phyloP scores from a whole-genome alignment of 495 filamentous ascomycete species.

The Thermothielavioides terrestris region DNA sequence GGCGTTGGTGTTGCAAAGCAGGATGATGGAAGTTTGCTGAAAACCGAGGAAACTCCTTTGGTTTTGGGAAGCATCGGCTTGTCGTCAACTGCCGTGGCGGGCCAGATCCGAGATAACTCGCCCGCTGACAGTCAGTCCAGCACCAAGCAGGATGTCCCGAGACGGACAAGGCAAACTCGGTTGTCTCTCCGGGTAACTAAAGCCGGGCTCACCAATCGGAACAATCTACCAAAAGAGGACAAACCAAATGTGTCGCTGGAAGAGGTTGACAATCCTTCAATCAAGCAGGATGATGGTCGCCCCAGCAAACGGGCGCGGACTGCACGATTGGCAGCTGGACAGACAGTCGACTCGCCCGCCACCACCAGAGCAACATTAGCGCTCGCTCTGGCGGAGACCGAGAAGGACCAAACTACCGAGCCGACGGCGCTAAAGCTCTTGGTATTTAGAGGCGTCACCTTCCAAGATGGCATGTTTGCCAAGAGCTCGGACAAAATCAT shows the following conservation, averaged over 20 bases:
- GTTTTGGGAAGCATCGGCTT: too few species aligned
- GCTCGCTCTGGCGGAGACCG: neutral
- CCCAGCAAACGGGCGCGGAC: neutral
- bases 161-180: neutral
- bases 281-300: neutral
- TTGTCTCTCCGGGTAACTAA: neutral
- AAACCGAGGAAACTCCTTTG: neutral
- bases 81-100: too few species aligned
- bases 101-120: neutral
- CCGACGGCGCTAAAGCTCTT: neutral
- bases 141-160: neutral
- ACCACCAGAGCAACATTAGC: neutral
- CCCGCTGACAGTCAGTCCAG: neutral
- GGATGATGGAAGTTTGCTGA: neutral
- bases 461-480: neutral
- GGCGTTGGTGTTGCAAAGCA: constrained; percentile 11
- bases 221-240: neutral
- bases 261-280: neutral
- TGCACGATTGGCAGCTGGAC: neutral
- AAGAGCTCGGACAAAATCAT: constrained; percentile 8
- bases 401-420: constrained; percentile 4
- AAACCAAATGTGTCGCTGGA: neutral
- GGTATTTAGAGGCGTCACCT: constrained; percentile 9
- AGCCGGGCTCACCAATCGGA: neutral
- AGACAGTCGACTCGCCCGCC: neutral